Evolutionary conservation across 805 yeast species (phyloP), one percentile per base, ranked within the genome.

Genomic region (Cyberlindnera maritima): DNA sequence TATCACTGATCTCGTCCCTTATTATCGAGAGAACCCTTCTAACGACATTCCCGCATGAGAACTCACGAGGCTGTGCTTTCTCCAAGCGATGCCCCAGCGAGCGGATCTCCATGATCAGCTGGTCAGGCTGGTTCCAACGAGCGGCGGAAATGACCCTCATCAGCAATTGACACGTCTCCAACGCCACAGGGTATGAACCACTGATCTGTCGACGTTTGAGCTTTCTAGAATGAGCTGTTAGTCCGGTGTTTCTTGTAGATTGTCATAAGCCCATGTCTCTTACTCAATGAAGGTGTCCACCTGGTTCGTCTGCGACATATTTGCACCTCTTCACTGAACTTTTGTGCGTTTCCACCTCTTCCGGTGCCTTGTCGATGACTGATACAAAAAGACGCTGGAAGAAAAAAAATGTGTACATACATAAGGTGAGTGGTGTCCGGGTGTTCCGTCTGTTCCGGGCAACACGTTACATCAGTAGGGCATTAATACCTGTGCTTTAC

Each of bases 61-160:
- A 83, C 58, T 91, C 96, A 53, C 88, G 77, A 8, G 98, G 97
- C 60, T 88, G 94, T 3, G 97, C 96, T 20, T 75, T 78, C 33
- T 80, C 80, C 40, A 94, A 68, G 28, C 76, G 68, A 34, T 71
- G 70, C 9, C 98, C 99, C 17, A 91, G 79, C 46, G 74, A 72
- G 57, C 95, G 80, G 55, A 92, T 80, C 48, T 85, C 80, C 15
- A 66, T 67, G 23, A 92, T 83, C 52, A 92, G 72, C 50, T 87
- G 89, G 49, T 79, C 83, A 11, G 88, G 79, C 48, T 80, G 79
- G 41, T 79, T 72, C 98, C 98, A 94, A 62, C 96, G 75, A 1
- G 94, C 88, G 12, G 86, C 86, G 0, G 97, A 88, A 18, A 90
- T 83, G 43, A 89, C 94, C 64, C 96, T 78, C 80, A 88, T 85